Conservation (phyloP, 73 alveolate genomes). For the Tetrahymena elliotti region DNA sequence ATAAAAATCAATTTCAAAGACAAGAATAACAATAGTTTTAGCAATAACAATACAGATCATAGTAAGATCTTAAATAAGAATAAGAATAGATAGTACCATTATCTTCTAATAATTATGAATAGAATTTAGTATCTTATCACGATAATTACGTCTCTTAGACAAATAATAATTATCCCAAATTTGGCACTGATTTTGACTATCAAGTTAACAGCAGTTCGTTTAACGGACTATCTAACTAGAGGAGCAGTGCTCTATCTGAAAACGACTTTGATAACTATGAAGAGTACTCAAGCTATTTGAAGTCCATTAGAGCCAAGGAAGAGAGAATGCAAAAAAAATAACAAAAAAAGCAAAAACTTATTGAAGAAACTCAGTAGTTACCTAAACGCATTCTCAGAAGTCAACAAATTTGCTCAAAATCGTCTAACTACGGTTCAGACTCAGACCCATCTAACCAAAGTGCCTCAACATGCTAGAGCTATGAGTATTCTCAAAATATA, state of each 20-base stretch:
- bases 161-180: not conserved
- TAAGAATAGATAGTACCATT: not conserved
- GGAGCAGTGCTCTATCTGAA: not conserved
- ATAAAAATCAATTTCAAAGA: too few species aligned
- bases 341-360: not conserved
- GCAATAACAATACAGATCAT: too few species aligned
- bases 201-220: not conserved
- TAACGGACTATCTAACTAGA: not conserved
- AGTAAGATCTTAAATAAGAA: too few species aligned
- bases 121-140: not conserved
- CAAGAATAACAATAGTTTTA: too few species aligned
- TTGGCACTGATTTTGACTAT: not conserved
- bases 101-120: not conserved
- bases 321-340: not conserved
- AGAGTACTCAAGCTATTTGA: not conserved
- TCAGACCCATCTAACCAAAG: not conserved
- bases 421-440: not conserved
- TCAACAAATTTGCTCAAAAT: not conserved
- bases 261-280: not conserved
- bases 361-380: not conserved
- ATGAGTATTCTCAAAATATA: not conserved
- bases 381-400: not conserved
- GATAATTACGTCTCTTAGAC: not conserved
- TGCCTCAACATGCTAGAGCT: not conserved
- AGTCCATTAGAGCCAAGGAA: not conserved